Evolutionary conservation across 345 rosid genomes (phyloP).

Genomic region (Turnera subulata): DNA sequence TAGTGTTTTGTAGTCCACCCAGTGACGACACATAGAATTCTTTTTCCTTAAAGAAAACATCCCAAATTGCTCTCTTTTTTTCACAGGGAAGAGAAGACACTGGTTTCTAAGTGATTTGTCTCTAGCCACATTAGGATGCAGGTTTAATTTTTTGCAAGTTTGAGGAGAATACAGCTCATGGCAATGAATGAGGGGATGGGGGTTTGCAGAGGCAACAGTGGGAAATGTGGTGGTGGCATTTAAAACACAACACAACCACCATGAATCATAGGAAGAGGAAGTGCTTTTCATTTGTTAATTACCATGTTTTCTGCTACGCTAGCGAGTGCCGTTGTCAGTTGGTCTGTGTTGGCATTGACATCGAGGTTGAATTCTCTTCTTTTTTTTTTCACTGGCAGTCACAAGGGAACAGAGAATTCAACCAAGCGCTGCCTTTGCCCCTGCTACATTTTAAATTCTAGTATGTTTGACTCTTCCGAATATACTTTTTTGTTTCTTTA

Average conservation of each 20-base stretch:
- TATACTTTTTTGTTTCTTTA: too few relatives aligned
- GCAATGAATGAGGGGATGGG: background rate
- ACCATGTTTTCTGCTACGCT: background rate
- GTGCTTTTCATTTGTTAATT: slow-evolving; percentile 3
- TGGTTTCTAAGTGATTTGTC: background rate
- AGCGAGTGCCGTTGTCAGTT: background rate
- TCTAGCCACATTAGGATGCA: background rate
- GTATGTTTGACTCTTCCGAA: too few relatives aligned
- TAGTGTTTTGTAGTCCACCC: too few relatives aligned
- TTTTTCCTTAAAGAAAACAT: too few relatives aligned
- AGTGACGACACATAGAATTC: too few relatives aligned
- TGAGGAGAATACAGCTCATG: background rate
- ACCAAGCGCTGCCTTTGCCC: too few relatives aligned
- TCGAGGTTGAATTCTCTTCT: slow-evolving; percentile 6
- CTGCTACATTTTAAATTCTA: too few relatives aligned
- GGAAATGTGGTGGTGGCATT: background rate
- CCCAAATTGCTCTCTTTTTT: too few relatives aligned
- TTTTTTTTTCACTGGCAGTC: too few relatives aligned
- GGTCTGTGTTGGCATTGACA: background rate
- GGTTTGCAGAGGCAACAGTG: background rate
- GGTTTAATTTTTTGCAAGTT: slow-evolving; percentile 6
- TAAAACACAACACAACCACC: background rate
- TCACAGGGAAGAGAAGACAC: too few relatives aligned
- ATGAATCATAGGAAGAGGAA: background rate
- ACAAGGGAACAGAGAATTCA: too few relatives aligned